Conservation (phyloP, 78 protist genomes). For the Thecamonas trahens region DNA sequence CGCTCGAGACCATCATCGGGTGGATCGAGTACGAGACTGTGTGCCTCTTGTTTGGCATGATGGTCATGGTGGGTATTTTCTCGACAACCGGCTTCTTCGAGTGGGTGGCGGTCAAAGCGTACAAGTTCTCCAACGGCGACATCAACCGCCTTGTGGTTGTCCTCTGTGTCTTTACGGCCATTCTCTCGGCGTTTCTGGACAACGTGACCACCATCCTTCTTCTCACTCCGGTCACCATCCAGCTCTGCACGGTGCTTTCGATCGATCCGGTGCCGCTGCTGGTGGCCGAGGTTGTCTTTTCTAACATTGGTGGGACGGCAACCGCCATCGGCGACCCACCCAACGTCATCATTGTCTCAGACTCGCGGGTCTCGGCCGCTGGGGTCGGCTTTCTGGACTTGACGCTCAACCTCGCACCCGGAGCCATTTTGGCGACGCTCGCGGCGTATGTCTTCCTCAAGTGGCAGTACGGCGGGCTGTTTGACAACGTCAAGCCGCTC, state of each 20-base stretch:
- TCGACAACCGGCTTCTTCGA: conserved; percentile 58
- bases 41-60: conserved; percentile 54
- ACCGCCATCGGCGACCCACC: conserved; percentile 76
- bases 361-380: not conserved
- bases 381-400: conserved; percentile 46
- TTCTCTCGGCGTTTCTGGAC: conserved; percentile 59
- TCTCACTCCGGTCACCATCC: conserved; percentile 39
- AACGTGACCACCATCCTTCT: conserved; percentile 64
- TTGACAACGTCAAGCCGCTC: no score
- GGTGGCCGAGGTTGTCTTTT: conserved; percentile 29
- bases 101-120: conserved; percentile 19
- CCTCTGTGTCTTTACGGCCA: conserved; percentile 18
- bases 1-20: not conserved
- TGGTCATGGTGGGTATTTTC: conserved; percentile 33
- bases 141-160: conserved; percentile 7
- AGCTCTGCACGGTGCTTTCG: conserved; percentile 20
- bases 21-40: conserved; percentile 53
- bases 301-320: conserved; percentile 68
- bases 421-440: not conserved
- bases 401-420: not conserved
- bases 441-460: not conserved
- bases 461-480: no score
- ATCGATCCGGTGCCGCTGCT: conserved; percentile 36
- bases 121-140: not conserved
- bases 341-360: conserved; percentile 51